Percentiles rank a stretch among this genome's conserved stretches.
Conservation (phyloP, 805 yeast genomes). For the Candida fluviatilis region DNA sequence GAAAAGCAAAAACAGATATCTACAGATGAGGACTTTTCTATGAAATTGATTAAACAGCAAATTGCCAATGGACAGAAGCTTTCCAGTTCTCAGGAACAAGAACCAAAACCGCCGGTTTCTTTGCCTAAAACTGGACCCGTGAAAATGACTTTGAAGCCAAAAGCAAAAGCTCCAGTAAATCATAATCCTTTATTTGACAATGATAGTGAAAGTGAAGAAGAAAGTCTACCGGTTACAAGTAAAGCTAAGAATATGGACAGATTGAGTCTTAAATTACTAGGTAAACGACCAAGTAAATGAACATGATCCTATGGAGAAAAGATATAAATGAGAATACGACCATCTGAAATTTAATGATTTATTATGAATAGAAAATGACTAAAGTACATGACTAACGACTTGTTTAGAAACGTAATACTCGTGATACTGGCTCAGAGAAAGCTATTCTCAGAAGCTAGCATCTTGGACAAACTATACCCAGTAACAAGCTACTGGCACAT, state of each 20-base stretch:
- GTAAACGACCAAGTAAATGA: neutral
- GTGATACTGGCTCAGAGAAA: too few relatives aligned
- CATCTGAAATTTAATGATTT: too few relatives aligned
- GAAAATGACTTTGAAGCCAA: slow-evolving; percentile 14
- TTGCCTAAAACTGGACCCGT: slow-evolving; percentile 15
- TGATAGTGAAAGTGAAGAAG: slow-evolving; percentile 7
- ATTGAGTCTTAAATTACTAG: neutral
- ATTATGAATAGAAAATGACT: too few relatives aligned
- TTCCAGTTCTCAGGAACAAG: too few relatives aligned
- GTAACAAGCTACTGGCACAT: too few relatives aligned
- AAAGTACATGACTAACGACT: too few relatives aligned
- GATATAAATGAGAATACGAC: too few relatives aligned
- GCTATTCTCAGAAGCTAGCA: too few relatives aligned
- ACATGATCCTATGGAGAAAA: too few relatives aligned
- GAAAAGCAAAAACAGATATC: slow-evolving; percentile 32
- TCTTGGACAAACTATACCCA: too few relatives aligned
- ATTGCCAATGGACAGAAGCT: slow-evolving; percentile 43
- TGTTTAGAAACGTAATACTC: too few relatives aligned
- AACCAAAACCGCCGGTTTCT: neutral
- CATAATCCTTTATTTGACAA: slow-evolving; percentile 9
- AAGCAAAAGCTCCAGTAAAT: slow-evolving; percentile 6
- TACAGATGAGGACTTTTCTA: slow-evolving; percentile 45
- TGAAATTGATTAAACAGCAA: slow-evolving; percentile 47
- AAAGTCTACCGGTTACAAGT: neutral
- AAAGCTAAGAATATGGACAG: neutral